Percentiles rank a stretch among this genome's conserved stretches.
Evolutionary conservation across 1,139 yeast genomes (phyloP).

Genomic region (Saccharomyces hybrid): DNA sequence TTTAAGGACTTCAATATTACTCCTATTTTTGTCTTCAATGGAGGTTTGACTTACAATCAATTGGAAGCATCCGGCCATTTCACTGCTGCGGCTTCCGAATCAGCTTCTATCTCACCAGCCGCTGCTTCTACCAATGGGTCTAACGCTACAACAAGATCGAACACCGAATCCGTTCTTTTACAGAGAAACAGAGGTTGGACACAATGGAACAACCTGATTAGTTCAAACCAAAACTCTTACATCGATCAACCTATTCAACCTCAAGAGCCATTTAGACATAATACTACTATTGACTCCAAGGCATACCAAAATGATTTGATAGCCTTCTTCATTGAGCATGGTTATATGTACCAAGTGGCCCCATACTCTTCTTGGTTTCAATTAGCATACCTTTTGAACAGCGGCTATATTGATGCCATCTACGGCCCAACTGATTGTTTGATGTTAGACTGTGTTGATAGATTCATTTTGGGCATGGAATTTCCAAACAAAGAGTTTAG

Average conservation of each 20-base stretch:
- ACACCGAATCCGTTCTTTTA: slow-evolving; percentile 17
- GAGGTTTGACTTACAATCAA: slow-evolving; percentile 36
- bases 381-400: slow-evolving; percentile 56
- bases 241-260: slow-evolving; percentile 33
- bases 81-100: slow-evolving; percentile 17
- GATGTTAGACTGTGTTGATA: slow-evolving; percentile 54
- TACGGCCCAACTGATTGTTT: slow-evolving; percentile 81
- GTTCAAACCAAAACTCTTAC: slow-evolving; percentile 30
- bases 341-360: slow-evolving; percentile 63
- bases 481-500: slow-evolving; percentile 52
- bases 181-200: slow-evolving; percentile 34
- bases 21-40: slow-evolving; percentile 71
- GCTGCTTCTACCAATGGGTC: slow-evolving; percentile 3
- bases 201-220: slow-evolving; percentile 27
- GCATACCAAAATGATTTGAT: slow-evolving; percentile 52
- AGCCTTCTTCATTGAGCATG: slow-evolving; percentile 47
- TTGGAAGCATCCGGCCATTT: slow-evolving; percentile 22
- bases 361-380: slow-evolving; percentile 84
- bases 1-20: slow-evolving; percentile 57
- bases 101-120: slow-evolving; percentile 5
- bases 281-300: slow-evolving; percentile 29
- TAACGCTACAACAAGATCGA: slow-evolving; percentile 15
- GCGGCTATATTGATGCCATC: slow-evolving; percentile 58
- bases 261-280: slow-evolving; percentile 32
- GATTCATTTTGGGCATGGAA: slow-evolving; percentile 67